Percentiles rank a stretch among this genome's conserved stretches.
Evolutionary conservation across 768 basidiomycete genomes (phyloP).

Genomic region (Phanerodontia chrysosporium): DNA sequence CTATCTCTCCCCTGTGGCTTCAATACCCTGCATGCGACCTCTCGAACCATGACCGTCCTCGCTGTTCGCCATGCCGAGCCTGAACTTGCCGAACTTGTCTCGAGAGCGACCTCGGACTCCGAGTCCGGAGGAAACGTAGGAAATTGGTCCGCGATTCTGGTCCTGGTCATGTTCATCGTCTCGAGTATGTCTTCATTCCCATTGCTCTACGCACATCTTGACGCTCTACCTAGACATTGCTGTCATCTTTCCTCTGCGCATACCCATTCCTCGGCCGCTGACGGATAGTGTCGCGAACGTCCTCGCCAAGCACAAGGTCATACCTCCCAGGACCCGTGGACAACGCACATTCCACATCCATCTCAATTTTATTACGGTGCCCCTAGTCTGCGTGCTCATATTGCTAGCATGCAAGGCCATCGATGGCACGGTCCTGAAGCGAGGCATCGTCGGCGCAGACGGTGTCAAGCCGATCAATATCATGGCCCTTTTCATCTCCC

Average conservation of each 20-base stretch:
- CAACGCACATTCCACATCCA: constrained; percentile 15
- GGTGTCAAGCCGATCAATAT: constrained; percentile 90
- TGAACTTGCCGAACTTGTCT: background rate
- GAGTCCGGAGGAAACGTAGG: constrained; percentile 7
- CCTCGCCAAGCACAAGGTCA: background rate
- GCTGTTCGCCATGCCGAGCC: background rate
- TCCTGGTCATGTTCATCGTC: constrained; percentile 23
- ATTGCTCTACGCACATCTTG: background rate
- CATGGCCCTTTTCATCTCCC: constrained; percentile 84
- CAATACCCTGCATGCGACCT: background rate
- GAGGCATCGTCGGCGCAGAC: constrained; percentile 77
- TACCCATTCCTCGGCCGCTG: constrained; percentile 13
- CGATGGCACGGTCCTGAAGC: constrained; percentile 44
- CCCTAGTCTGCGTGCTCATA: constrained; percentile 25
- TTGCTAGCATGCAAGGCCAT: constrained; percentile 26
- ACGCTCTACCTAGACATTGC: constrained; percentile 19
- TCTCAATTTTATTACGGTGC: constrained; percentile 30
- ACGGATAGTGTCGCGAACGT: background rate
- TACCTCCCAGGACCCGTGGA: background rate
- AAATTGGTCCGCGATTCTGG: constrained; percentile 22
- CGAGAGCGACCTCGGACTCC: background rate
- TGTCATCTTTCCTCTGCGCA: constrained; percentile 21
- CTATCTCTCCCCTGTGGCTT: background rate
- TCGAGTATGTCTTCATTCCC: constrained; percentile 20
- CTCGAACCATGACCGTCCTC: background rate